Base-by-base conservation (phyloP, 768 basidiomycete genomes). In the Erythrobasidium yunnanense region DNA sequence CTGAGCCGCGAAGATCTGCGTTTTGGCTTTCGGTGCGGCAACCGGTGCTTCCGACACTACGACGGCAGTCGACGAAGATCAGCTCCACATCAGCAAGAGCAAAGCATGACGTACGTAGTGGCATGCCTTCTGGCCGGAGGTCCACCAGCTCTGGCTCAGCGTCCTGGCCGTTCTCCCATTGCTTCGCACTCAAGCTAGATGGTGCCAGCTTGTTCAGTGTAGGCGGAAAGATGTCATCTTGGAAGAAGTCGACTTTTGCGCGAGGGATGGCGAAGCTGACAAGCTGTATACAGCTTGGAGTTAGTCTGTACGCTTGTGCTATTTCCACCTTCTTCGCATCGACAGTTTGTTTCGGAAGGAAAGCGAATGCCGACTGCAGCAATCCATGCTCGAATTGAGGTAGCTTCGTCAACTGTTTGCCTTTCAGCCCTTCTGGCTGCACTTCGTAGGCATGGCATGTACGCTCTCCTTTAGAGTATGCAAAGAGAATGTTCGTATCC, bases 401-500 rank as follows among this genome's bases (percentile, higher is more conserved):
- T 8, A 78, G 63, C 34, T 73, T 75, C 23, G 55, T 51, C 42
- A 77, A 66, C 8, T 13, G 20, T 5, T 45, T n/a, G 32, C n/a
- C 17, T 29, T 29, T 63, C 23, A 29, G 47, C 3, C 15, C 22
- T 30, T 52, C 67, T 8, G 70, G 65, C 29, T 74, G 55, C 22
- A 78, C 57, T 49, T 77, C 76, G 69, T 68, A 78, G 0, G 75
- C 69, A 29, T 74, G 71, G 52, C 76, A 75, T 15, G 70, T 72
- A 3, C 76, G 66, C 54, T 77, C 77, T 20, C 77, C 78, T 66
- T 77, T 75, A 4, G 75, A 72, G 75, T 77, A 77, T 13, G 75
- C 53, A 55, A 75, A 74, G 17, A 77, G 69, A 27, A 78, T 74
- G 2, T 57, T 47, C 0, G 77, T 78, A 65, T 78, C 78, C 27